Evolutionary conservation across 768 basidiomycete genomes (phyloP).

Genomic region (Suillus paluster): DNA sequence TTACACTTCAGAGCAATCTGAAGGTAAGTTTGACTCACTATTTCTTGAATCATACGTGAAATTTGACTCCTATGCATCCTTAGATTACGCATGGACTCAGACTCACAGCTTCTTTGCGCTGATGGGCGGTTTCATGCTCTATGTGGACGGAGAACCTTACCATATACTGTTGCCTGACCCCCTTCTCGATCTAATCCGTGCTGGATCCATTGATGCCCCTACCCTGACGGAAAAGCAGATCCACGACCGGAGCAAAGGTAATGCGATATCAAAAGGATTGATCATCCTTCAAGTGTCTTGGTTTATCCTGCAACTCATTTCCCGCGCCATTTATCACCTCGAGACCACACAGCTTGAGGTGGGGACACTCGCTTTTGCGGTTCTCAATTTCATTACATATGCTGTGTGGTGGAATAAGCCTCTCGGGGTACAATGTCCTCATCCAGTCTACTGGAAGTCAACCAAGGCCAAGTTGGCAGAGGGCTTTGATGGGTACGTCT

Average conservation of each 20-base stretch:
- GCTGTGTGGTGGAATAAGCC: constrained; percentile 46
- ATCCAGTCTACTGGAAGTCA: background rate
- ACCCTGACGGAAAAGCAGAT: constrained; percentile 18
- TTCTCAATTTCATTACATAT: constrained; percentile 36
- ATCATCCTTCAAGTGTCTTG: constrained; percentile 39
- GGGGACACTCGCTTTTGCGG: constrained; percentile 38
- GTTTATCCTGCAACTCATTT: constrained; percentile 38
- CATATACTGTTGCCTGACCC: constrained; percentile 3
- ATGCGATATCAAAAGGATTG: constrained; percentile 38
- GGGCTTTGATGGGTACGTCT: too few species aligned
- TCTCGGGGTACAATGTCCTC: constrained; percentile 31
- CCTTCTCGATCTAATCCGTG: background rate
- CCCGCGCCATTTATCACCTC: constrained; percentile 28
- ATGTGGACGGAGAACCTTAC: background rate
- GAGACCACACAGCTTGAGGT: constrained; percentile 41
- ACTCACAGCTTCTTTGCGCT: background rate
- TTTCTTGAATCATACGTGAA: too few species aligned
- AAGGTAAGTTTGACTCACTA: background rate
- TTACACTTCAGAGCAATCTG: background rate
- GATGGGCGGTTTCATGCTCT: constrained; percentile 26
- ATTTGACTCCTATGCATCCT: background rate
- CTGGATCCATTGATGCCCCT: background rate
- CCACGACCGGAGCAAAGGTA: constrained; percentile 35
- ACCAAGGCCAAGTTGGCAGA: background rate
- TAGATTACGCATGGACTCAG: background rate